These are phyloP conservation scores for Umbelopsis sp. DNA, from an alignment of 192 early-diverging fungal species.

Conservation along the genomic window DNA sequence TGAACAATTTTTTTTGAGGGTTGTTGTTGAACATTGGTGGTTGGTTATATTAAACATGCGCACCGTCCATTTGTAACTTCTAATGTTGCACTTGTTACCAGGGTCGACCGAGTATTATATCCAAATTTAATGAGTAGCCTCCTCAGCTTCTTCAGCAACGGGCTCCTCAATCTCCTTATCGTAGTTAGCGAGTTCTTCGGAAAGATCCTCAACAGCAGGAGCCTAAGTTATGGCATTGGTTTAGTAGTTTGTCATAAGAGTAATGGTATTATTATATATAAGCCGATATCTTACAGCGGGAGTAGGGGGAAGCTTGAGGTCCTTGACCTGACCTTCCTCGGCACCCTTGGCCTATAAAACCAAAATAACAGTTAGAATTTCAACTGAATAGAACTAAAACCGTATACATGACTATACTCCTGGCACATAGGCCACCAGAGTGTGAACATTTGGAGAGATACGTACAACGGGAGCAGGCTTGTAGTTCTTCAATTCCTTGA, in stretches of 20 bases:
- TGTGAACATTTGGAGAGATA: background rate
- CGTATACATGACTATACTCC: too few relatives aligned
- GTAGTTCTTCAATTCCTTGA: constrained; percentile 58
- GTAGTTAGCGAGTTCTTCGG: constrained; percentile 3
- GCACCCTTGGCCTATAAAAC: background rate
- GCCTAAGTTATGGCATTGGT: background rate
- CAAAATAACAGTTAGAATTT: background rate
- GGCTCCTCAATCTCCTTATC: constrained; percentile 10
- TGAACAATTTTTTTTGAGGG: constrained; percentile 8
- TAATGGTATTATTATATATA: background rate
- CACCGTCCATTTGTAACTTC: constrained; percentile 17
- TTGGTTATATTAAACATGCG: constrained; percentile 18
- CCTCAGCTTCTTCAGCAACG: constrained; percentile 16
- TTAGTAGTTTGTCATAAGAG: background rate
- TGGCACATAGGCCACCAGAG: too few relatives aligned
- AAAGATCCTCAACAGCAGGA: background rate
- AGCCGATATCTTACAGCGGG: background rate
- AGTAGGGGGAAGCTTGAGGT: constrained; percentile 8
- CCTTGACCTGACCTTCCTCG: constrained; percentile 12
- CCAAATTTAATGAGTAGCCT: constrained; percentile 17
- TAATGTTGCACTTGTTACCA: constrained; percentile 17
- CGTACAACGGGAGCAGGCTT: constrained; percentile 52
- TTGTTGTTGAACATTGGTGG: constrained; percentile 11
- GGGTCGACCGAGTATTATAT: constrained; percentile 18
- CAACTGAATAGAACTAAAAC: too few relatives aligned